Base-by-base conservation (phyloP, 345 rosid genomes). In the Populus tremula region DNA sequence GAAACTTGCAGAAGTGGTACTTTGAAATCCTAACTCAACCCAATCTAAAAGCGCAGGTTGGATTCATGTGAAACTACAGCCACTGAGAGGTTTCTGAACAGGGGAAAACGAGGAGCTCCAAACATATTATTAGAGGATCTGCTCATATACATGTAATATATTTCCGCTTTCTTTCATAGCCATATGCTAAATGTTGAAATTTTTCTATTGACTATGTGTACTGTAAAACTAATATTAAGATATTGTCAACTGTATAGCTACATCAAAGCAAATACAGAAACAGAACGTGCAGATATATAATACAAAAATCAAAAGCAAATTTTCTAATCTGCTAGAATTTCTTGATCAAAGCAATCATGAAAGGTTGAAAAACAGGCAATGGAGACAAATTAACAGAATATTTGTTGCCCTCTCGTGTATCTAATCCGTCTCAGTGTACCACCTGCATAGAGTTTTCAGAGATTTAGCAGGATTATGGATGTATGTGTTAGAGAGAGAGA, bases 71-170 rank as follows among this genome's bases (percentile, higher is more conserved):
- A 18, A 61, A 62, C 36, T n/a, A 16, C 18, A 27, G 10, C 12
- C 13, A 8, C 38, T 2, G 65, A 12, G 36, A 72, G 16, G 35
- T 12, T 8, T 36, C 33, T 35, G 21, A 20, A 35, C 20, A 17
- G 16, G 76, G 50, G 64, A n/a, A 73, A n/a, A 23, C 39, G 54
- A 73, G 38, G 54, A 73, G 76, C 35, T 73, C 62, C 38, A 73
- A 36, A 38, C 33, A 38, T 33, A 12, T n/a, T 50, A 17, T 25
- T 38, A 35, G 8, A 18, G 18, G 45, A 10, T 18, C 29, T 59
- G 63, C 63, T 10, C 63, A n/a, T 56, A n/a, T 8, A 56, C 11
- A 21, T 10, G 3, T n/a, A 56, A 56, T 56, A 23, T 56, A 53
- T 53, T 11, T 1, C 36, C 10, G 12, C 31, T 67, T 5, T 38